phyloP scores from a whole-genome alignment of 129 eudicot genomes.

The Pseudognaphalium luteoalbum region DNA sequence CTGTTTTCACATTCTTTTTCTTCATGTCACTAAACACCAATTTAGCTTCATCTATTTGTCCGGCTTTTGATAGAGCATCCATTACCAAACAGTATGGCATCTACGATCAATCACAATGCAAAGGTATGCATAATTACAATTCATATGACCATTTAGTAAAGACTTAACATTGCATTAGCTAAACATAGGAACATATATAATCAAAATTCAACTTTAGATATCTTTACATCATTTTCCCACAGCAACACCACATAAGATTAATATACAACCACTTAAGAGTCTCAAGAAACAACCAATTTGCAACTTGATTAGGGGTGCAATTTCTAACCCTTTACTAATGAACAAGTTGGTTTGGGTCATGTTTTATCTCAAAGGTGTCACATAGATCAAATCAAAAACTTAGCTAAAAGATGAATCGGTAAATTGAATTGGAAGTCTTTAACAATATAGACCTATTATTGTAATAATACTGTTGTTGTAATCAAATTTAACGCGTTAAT shows the following conservation, averaged over 20 bases:
- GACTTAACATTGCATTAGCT: not conserved
- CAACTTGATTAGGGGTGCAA: too few species aligned
- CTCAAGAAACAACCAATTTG: too few species aligned
- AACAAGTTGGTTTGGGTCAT: not conserved
- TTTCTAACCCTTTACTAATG: too few species aligned
- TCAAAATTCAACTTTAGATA: too few species aligned
- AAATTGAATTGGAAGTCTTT: not conserved
- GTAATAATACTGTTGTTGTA: not conserved
- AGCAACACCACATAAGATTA: too few species aligned
- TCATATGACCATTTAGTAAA: not conserved
- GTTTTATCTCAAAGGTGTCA: not conserved
- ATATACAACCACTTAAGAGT: too few species aligned
- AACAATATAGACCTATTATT: not conserved
- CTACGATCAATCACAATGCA: slow-evolving; percentile 42
- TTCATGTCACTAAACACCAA: slow-evolving; percentile 71
- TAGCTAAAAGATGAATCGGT: not conserved
- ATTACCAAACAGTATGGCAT: slow-evolving; percentile 92
- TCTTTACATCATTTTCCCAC: too few species aligned
- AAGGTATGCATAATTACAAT: slow-evolving; percentile 9
- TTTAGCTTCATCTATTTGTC: slow-evolving; percentile 69
- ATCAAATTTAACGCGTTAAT: not conserved
- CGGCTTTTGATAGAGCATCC: slow-evolving; percentile 90
- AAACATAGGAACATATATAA: not conserved
- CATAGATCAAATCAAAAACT: not conserved
- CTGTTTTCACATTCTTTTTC: slow-evolving; percentile 62